Conservation (phyloP, 768 basidiomycete species). For the Leucocoprinus leucothites region DNA sequence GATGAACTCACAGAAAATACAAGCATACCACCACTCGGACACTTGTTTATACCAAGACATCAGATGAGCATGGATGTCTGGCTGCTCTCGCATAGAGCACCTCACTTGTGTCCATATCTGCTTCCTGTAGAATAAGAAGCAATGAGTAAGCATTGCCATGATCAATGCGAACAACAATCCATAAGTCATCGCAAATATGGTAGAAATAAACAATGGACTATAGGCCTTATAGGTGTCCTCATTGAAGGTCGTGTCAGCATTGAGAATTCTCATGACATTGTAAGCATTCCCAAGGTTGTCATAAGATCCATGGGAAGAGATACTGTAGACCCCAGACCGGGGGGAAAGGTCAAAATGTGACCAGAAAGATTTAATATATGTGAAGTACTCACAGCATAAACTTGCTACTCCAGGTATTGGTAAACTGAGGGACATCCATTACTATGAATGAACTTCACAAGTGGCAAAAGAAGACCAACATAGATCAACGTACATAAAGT, state of each 20-base stretch:
- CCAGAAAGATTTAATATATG: background rate
- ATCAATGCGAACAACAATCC: slow-evolving; percentile 76
- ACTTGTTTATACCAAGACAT: slow-evolving; percentile 72
- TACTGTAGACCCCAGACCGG: slow-evolving; percentile 27
- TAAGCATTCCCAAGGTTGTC: slow-evolving; percentile 58
- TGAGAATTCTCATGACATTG: slow-evolving; percentile 54
- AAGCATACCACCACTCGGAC: slow-evolving; percentile 80
- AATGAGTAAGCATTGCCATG: slow-evolving; percentile 68
- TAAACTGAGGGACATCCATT: slow-evolving; percentile 34
- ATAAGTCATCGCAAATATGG: slow-evolving; percentile 75
- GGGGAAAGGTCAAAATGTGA: no score
- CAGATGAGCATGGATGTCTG: slow-evolving; percentile 77
- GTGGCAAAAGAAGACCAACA: no score
- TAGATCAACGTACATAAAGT: slow-evolving; percentile 42
- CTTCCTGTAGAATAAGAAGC: slow-evolving; percentile 67
- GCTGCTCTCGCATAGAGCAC: slow-evolving; percentile 68
- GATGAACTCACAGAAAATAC: slow-evolving; percentile 39
- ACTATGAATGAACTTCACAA: background rate
- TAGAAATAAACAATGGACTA: slow-evolving; percentile 59
- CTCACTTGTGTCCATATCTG: slow-evolving; percentile 69
- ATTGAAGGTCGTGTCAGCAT: slow-evolving; percentile 49
- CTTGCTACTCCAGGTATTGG: slow-evolving; percentile 54
- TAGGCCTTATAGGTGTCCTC: slow-evolving; percentile 48
- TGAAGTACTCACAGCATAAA: slow-evolving; percentile 48
- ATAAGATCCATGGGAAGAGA: slow-evolving; percentile 57